A percentile compares a stretch with the other conserved stretches of the same genome.
Evolutionary conservation across 352 stramenopile genomes (phyloP).

Genomic region (Pythium pyrilobum): DNA sequence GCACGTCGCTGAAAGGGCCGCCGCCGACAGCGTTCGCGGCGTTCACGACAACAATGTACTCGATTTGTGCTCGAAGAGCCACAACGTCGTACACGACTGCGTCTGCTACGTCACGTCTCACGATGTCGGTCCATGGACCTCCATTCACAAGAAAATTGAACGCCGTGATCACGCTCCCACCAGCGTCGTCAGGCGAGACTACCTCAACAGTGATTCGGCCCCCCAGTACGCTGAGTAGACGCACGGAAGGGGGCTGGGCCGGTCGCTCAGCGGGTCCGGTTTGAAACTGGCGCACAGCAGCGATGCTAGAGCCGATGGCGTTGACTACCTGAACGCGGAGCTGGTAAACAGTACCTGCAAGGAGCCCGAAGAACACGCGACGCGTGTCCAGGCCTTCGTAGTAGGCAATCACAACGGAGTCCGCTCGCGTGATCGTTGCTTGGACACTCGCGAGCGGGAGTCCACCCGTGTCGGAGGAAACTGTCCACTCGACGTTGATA

Average conservation of each 20-base stretch:
- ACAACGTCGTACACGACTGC: conserved; percentile 28
- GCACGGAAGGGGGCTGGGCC: conserved; percentile 11
- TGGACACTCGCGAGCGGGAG: conserved; percentile 1
- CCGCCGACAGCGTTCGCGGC: conserved; percentile 29
- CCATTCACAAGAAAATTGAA: conserved; percentile 33
- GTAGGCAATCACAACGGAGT: conserved; percentile 4
- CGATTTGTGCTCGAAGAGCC: conserved; percentile 20
- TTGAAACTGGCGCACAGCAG: neutral
- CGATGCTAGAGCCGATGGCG: conserved; percentile 17
- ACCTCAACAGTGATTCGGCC: conserved; percentile 28
- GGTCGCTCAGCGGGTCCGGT: conserved; percentile 26
- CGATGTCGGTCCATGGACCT: neutral
- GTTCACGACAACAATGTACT: conserved; percentile 25
- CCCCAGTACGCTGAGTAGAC: conserved; percentile 23
- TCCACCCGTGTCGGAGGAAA: conserved; percentile 30
- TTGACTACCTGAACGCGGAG: conserved; percentile 26
- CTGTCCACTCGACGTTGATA: conserved; percentile 15
- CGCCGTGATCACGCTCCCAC: conserved; percentile 22
- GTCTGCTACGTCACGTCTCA: neutral
- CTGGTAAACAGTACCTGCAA: conserved; percentile 29
- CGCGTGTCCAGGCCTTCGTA: conserved; percentile 16
- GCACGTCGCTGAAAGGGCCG: conserved; percentile 19
- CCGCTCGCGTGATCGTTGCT: neutral
- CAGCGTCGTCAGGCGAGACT: conserved; percentile 29
- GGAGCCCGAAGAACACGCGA: conserved; percentile 23